These are phyloP conservation scores for Ophiocordyceps camponoti-floridani DNA, from an alignment of 2,329 filamentous ascomycete genomes.

Conservation along the genomic window DNA sequence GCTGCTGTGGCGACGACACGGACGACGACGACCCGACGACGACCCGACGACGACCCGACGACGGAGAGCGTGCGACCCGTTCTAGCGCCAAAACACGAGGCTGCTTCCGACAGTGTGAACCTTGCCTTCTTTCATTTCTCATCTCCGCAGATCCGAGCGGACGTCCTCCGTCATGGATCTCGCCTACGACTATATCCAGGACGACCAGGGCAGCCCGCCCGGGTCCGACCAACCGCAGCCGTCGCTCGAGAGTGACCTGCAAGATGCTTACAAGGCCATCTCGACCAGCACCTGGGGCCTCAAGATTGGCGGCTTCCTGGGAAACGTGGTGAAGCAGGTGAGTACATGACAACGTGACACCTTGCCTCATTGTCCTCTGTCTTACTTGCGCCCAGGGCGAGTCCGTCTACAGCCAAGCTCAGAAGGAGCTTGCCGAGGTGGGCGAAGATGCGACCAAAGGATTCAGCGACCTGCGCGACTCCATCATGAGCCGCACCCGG, in stretches of 20 bases:
- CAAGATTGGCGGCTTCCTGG: slow-evolving; percentile 72
- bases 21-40: neutral
- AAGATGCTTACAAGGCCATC: slow-evolving; percentile 90
- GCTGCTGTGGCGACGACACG: too few species aligned
- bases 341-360: too few species aligned
- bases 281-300: slow-evolving; percentile 84
- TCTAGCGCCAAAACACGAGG: neutral
- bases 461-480: slow-evolving; percentile 50
- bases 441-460: slow-evolving; percentile 70
- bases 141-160: neutral
- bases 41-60: neutral
- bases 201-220: slow-evolving; percentile 36
- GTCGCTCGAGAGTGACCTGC: slow-evolving; percentile 70
- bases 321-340: slow-evolving; percentile 85
- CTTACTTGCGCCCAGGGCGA: slow-evolving; percentile 42
- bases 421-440: slow-evolving; percentile 66
- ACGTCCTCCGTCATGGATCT: slow-evolving; percentile 56
- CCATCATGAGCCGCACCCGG: slow-evolving; percentile 55
- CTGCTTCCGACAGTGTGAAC: neutral
- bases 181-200: slow-evolving; percentile 91
- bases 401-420: slow-evolving; percentile 65
- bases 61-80: neutral
- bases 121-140: too few species aligned
- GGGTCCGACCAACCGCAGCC: slow-evolving; percentile 22
- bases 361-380: neutral